phyloP scores from a whole-genome alignment of 805 yeast species.

The Kodamaea lidongshanica region DNA sequence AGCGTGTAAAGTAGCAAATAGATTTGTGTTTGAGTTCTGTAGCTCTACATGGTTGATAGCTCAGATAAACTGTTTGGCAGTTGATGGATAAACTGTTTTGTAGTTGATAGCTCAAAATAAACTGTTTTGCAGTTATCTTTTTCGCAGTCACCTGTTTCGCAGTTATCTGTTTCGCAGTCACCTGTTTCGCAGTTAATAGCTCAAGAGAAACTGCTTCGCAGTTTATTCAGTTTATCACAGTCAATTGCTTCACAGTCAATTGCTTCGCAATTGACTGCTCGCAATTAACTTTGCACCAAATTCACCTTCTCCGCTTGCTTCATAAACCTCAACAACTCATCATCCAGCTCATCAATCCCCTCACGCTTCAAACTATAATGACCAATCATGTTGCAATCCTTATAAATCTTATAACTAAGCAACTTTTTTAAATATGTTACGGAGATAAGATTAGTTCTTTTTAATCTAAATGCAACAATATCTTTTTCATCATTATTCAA shows the following conservation, averaged over 20 bases:
- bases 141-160: neutral
- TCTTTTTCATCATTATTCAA: conserved; percentile 25
- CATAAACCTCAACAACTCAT: conserved; percentile 13
- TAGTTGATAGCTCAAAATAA: neutral
- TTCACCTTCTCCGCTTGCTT: conserved; percentile 19
- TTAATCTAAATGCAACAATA: conserved; percentile 23
- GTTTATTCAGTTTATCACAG: neutral
- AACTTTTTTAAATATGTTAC: conserved; percentile 22
- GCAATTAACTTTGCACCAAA: conserved; percentile 13
- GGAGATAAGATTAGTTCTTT: conserved; percentile 18
- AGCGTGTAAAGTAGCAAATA: too few relatives aligned
- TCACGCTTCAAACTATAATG: conserved; percentile 20
- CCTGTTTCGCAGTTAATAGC: neutral
- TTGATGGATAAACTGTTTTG: too few relatives aligned
- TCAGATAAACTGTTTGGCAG: too few relatives aligned
- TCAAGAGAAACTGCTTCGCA: neutral
- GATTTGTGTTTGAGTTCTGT: too few relatives aligned
- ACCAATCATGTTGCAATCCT: conserved; percentile 21
- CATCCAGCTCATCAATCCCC: conserved; percentile 11
- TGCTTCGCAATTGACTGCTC: conserved; percentile 1
- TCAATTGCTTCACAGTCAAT: neutral
- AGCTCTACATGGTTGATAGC: too few relatives aligned
- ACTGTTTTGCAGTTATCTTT: too few relatives aligned
- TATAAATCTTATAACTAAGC: conserved; percentile 25
- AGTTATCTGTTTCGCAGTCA: neutral